phyloP scores from a whole-genome alignment of 139 green algal genomes.

The Chlorella sp. region DNA sequence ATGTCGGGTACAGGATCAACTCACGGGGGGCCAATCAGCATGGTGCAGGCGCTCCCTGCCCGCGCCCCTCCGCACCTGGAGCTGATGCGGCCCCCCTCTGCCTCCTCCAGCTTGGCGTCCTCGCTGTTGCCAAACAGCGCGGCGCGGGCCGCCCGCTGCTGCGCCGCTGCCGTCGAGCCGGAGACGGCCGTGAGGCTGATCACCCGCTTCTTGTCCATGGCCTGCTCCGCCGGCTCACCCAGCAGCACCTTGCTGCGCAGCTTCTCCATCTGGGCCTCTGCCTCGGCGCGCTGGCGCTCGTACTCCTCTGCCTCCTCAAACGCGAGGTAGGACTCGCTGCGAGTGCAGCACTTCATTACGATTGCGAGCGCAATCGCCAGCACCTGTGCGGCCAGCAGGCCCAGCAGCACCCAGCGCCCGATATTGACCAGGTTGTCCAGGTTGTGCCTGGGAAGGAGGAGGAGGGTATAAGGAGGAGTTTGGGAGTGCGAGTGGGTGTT shows the following conservation, averaged over 20 bases:
- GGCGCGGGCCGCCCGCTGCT: constrained; percentile 12
- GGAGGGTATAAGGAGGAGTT: not conserved
- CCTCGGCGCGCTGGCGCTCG: not conserved
- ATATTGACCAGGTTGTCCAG: constrained; percentile 24
- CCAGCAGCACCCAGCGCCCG: constrained; percentile 36
- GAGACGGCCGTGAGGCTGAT: constrained; percentile 15
- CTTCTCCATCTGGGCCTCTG: constrained; percentile 5
- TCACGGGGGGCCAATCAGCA: no score
- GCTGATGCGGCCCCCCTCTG: constrained; percentile 17
- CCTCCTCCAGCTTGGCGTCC: constrained; percentile 11
- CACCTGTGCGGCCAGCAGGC: constrained; percentile 27
- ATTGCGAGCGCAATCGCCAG: constrained; percentile 22
- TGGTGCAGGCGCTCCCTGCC: no score
- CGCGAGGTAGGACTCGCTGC: constrained; percentile 4
- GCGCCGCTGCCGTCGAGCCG: constrained; percentile 11
- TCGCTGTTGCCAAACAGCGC: constrained; percentile 9
- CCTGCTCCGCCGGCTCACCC: not conserved
- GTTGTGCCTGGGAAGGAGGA: constrained; percentile 16
- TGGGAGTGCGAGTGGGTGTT: not conserved
- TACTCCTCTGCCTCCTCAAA: constrained; percentile 33
- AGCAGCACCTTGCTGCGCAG: constrained; percentile 8
- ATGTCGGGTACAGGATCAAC: no score
- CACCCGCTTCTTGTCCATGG: not conserved
- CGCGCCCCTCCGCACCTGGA: not conserved
- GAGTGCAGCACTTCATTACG: constrained; percentile 2